A percentile compares a stretch with the other conserved stretches of the same genome.
phyloP scores from a whole-genome alignment of 164 flowering plant genomes.

The Aristolochia californica region DNA sequence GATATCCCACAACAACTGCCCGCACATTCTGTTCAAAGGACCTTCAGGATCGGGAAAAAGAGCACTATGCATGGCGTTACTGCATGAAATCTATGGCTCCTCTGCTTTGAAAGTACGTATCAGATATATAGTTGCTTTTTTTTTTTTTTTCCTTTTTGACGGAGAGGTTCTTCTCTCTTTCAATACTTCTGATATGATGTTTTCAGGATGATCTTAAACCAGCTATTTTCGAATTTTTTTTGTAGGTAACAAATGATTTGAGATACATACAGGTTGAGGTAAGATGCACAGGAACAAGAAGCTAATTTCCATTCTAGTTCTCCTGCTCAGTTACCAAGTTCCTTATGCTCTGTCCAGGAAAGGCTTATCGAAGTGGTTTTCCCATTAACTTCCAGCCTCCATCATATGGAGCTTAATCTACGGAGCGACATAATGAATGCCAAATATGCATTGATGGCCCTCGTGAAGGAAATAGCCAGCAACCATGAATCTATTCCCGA shows the following conservation, averaged over 20 bases:
- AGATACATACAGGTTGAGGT: slow-evolving; percentile 47
- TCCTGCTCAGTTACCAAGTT: background rate
- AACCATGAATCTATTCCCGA: slow-evolving; percentile 34
- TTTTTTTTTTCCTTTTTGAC: too few species aligned
- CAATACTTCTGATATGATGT: background rate
- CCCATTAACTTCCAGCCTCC: slow-evolving; percentile 56
- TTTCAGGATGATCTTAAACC: background rate
- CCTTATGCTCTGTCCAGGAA: slow-evolving; percentile 32
- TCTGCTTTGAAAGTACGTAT: slow-evolving; percentile 46
- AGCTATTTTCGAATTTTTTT: background rate
- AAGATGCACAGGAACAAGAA: slow-evolving; percentile 11
- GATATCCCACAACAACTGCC: slow-evolving; percentile 35
- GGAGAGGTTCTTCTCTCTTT: background rate
- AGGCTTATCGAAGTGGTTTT: slow-evolving; percentile 34
- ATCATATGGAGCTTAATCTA: slow-evolving; percentile 63
- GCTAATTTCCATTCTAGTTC: background rate
- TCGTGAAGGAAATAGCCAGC: slow-evolving; percentile 49
- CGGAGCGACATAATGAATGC: slow-evolving; percentile 34
- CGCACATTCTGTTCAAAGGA: slow-evolving; percentile 62
- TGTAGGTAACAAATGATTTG: slow-evolving; percentile 51
- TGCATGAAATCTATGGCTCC: slow-evolving; percentile 53
- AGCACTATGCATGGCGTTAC: slow-evolving; percentile 45
- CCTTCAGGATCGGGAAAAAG: slow-evolving; percentile 65
- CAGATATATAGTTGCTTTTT: too few species aligned
- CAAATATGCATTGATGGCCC: slow-evolving; percentile 50